Evolutionary conservation across 106 monocot species (phyloP).

Genomic region (Acorus calamus): DNA sequence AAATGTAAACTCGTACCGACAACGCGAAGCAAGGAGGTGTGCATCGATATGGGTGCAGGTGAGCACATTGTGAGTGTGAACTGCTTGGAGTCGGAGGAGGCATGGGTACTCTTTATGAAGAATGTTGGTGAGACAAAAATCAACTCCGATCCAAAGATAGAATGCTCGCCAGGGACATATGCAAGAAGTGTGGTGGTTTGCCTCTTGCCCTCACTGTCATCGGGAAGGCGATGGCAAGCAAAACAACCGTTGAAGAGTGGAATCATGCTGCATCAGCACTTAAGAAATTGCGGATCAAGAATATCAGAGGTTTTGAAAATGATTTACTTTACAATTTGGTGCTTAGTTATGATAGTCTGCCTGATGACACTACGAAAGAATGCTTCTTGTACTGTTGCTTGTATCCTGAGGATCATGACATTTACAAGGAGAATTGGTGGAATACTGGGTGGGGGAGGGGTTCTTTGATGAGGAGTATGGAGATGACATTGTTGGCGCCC

Average conservation of each 20-base stretch:
- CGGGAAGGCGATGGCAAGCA: constrained; percentile 17
- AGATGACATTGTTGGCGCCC: background rate
- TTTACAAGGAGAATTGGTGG: constrained; percentile 10
- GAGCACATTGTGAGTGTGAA: too few relatives aligned
- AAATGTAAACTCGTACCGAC: too few relatives aligned
- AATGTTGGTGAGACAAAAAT: too few relatives aligned
- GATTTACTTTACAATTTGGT: constrained; percentile 8
- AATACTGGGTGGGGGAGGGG: constrained; percentile 29
- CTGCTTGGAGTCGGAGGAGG: too few relatives aligned
- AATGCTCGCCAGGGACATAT: too few relatives aligned
- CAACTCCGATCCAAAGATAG: too few relatives aligned
- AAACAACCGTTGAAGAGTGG: constrained; percentile 9
- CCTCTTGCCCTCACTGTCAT: constrained; percentile 26
- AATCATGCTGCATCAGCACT: constrained; percentile 1
- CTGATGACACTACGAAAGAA: background rate
- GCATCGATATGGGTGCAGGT: too few relatives aligned
- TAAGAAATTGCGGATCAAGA: background rate
- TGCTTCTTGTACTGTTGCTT: constrained; percentile 25
- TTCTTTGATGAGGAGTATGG: constrained; percentile 2
- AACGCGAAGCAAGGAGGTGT: too few relatives aligned
- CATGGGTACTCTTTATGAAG: too few relatives aligned
- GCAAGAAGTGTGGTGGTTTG: constrained; percentile 21
- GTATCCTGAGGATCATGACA: constrained; percentile 11
- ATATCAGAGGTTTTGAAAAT: background rate
- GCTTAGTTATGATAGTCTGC: constrained; percentile 28